Evolutionary conservation across 108 stramenopile species (phyloP).

Genomic region (Aurantiochytrium sp.): DNA sequence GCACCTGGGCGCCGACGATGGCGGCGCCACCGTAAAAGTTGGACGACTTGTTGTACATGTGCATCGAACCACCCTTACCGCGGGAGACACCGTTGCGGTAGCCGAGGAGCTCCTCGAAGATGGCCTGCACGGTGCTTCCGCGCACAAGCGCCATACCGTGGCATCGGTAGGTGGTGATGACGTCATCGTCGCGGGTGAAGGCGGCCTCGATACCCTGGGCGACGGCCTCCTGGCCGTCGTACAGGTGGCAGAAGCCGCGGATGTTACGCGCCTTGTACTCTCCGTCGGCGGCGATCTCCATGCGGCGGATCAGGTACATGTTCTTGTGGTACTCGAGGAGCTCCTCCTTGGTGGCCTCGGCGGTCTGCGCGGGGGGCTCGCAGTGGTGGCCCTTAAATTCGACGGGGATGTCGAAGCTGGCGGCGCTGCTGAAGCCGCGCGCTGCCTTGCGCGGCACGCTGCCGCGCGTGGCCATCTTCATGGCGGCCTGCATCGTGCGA

Average conservation of each 20-base stretch:
- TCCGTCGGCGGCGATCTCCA: conserved; percentile 99
- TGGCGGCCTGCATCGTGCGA: conserved; percentile 7
- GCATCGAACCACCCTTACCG: conserved; percentile 99
- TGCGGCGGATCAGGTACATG: conserved; percentile 99
- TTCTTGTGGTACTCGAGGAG: conserved; percentile 79
- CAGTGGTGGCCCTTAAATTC: conserved; percentile 15
- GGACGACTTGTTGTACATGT: conserved; percentile 96
- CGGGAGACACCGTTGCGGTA: conserved; percentile 65
- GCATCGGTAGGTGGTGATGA: conserved; percentile 96
- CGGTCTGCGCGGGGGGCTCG: conserved; percentile 33
- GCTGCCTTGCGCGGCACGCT: background rate
- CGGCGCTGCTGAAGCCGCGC: background rate
- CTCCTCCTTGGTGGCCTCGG: conserved; percentile 77
- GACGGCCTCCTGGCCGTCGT: conserved; percentile 96
- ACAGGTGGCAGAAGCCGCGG: conserved; percentile 99
- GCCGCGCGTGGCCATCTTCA: background rate
- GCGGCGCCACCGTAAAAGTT: conserved; percentile 98
- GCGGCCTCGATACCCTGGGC: conserved; percentile 89
- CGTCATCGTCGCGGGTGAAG: conserved; percentile 76
- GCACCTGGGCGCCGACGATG: conserved; percentile 98
- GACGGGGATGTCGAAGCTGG: background rate
- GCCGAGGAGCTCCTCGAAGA: conserved; percentile 90
- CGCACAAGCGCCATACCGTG: conserved; percentile 87
- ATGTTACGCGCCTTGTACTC: conserved; percentile 95
- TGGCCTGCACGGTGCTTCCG: conserved; percentile 75